phyloP scores from a whole-genome alignment of 2,329 filamentous ascomycete species.

The Fusarium dimerum region DNA sequence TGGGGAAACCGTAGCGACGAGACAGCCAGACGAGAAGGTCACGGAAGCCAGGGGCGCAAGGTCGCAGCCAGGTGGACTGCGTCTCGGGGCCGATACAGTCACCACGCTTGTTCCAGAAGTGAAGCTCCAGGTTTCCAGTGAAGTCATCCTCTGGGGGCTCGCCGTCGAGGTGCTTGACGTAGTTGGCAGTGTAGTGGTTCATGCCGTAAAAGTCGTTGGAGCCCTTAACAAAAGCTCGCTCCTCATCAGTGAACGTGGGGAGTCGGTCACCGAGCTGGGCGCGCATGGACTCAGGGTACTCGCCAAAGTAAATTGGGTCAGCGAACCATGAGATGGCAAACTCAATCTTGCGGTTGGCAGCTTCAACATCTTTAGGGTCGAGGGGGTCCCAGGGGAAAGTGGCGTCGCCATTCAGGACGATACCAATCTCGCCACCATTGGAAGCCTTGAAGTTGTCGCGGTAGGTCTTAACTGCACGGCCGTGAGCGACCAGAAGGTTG shows the following conservation, averaged over 20 bases:
- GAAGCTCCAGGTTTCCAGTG: constrained; percentile 73
- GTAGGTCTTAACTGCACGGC: constrained; percentile 77
- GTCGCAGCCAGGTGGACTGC: constrained; percentile 78
- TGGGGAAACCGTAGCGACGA: constrained; percentile 72
- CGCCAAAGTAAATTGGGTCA: constrained; percentile 82
- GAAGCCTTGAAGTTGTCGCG: constrained; percentile 77
- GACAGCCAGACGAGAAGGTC: constrained; percentile 76
- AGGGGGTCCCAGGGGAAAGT: constrained; percentile 80
- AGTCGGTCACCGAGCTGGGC: constrained; percentile 78
- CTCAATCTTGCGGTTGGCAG: constrained; percentile 78
- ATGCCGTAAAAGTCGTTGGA: constrained; percentile 93
- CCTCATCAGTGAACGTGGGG: constrained; percentile 72
- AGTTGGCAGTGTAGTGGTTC: constrained; percentile 93
- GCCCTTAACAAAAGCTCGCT: constrained; percentile 73
- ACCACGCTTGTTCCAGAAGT: constrained; percentile 70
- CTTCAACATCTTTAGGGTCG: constrained; percentile 73
- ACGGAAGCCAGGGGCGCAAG: constrained; percentile 74
- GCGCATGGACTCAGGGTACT: constrained; percentile 82
- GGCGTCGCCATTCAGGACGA: constrained; percentile 85
- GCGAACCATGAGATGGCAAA: constrained; percentile 88
- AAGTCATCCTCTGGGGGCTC: constrained; percentile 66
- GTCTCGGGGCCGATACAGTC: constrained; percentile 79
- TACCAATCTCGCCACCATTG: constrained; percentile 77
- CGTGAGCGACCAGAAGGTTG: constrained; percentile 78
- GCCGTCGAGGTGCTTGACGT: constrained; percentile 71